Conservation (phyloP, 148 eudicot genomes). For the Amaranthus hypochondriacus region DNA sequence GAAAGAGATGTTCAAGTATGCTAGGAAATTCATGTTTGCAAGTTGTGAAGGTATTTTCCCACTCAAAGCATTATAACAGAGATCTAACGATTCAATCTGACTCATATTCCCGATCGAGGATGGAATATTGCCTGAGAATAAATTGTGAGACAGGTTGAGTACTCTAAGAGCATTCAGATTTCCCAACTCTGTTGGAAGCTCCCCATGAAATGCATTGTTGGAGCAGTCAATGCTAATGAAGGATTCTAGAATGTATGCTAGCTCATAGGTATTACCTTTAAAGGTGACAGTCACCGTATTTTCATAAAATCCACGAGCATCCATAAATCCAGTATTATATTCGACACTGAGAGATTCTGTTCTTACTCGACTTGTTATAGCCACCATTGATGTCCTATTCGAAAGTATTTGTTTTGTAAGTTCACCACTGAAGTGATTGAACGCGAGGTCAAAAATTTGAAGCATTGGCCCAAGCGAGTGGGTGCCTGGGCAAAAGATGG, state of each 20-base stretch:
- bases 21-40: constrained; percentile 24
- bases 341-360: too few species aligned
- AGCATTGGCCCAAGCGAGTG: constrained; percentile 26
- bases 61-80: constrained; percentile 23
- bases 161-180: constrained; percentile 14
- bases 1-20: constrained; percentile 21
- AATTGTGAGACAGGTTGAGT: constrained; percentile 39
- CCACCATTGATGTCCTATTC: constrained; percentile 23
- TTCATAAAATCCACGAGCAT: neutral
- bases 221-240: constrained; percentile 22
- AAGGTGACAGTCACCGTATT: constrained; percentile 11
- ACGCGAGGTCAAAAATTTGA: constrained; percentile 49
- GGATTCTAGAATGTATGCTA: constrained; percentile 16
- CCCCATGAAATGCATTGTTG: constrained; percentile 29
- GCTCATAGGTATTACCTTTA: neutral
- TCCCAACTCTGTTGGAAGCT: constrained; percentile 25
- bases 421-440: constrained; percentile 33
- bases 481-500: constrained; percentile 1
- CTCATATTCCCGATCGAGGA: constrained; percentile 23
- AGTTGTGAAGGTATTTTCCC: constrained; percentile 29
- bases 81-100: constrained; percentile 34
- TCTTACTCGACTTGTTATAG: neutral
- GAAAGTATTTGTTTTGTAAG: constrained; percentile 9
- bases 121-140: constrained; percentile 26
- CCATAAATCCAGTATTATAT: neutral